Percentiles rank a stretch among this genome's conserved stretches.
Evolutionary conservation across 257 asterid species (phyloP).

Genomic region (Coffea eugenioides): DNA sequence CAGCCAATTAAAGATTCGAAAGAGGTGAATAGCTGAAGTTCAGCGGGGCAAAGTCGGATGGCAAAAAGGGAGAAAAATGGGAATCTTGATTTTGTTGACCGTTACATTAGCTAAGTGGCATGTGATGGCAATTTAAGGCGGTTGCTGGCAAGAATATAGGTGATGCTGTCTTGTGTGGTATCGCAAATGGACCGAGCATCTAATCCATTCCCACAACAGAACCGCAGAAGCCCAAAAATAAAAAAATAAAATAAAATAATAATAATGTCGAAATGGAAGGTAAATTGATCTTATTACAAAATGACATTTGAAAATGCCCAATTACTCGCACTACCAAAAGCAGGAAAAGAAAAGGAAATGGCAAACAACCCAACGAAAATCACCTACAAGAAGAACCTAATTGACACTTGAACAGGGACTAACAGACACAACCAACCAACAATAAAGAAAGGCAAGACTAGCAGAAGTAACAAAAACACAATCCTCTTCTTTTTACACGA

Average conservation of each 20-base stretch:
- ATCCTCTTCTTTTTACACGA: slow-evolving; percentile 18
- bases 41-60: neutral
- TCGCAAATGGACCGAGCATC: neutral
- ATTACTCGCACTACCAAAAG: slow-evolving; percentile 6
- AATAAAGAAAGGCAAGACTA: neutral
- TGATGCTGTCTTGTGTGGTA: neutral
- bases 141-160: neutral
- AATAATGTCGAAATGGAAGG: no score
- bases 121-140: neutral
- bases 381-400: neutral
- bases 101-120: neutral
- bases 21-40: neutral
- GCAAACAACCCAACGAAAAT: neutral
- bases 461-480: slow-evolving; percentile 5
- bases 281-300: slow-evolving; percentile 7
- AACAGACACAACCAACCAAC: neutral
- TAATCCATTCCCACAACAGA: neutral
- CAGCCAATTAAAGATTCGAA: no score
- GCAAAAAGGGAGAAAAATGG: neutral
- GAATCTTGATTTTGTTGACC: neutral
- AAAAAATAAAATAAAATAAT: neutral
- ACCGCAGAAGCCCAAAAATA: neutral
- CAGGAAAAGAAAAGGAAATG: neutral
- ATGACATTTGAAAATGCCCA: slow-evolving; percentile 15
- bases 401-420: slow-evolving; percentile 1